A percentile compares a stretch with the other conserved stretches of the same genome.
Evolutionary conservation across 345 rosid species (phyloP).

Genomic region (Bruguiera parviflora): DNA sequence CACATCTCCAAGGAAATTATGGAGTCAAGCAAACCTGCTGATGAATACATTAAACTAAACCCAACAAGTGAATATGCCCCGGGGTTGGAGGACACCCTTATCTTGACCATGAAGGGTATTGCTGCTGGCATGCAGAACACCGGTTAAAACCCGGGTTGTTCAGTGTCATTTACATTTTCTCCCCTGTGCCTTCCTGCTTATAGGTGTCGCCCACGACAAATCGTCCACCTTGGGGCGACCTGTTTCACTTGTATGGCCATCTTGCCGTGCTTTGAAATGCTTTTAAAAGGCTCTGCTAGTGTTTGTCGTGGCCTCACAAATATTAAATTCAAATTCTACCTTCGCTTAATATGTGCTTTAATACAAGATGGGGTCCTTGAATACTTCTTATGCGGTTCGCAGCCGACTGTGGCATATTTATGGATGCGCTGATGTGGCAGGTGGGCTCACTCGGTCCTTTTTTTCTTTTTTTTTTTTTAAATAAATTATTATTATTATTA

Average conservation of each 20-base stretch:
- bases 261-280: conserved; percentile 2
- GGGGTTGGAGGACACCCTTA: conserved; percentile 95
- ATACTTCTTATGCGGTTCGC: no score
- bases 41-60: conserved; percentile 79
- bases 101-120: conserved; percentile 97
- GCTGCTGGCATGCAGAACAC: conserved; percentile 97
- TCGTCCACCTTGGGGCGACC: conserved; percentile 1
- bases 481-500: no score
- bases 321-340: no score
- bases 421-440: no score
- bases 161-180: not conserved
- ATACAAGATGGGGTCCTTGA: no score
- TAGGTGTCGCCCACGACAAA: not conserved
- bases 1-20: conserved; percentile 76
- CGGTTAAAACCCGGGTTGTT: conserved; percentile 41
- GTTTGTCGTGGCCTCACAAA: not conserved
- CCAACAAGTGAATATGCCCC: conserved; percentile 81
- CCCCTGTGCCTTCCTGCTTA: not conserved
- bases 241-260: not conserved
- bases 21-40: conserved; percentile 70
- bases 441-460: no score
- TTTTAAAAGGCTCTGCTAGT: not conserved
- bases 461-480: no score
- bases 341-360: no score
- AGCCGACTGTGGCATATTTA: no score